These are phyloP conservation scores for Suhomyces panamericanus DNA, from an alignment of 1,139 yeast species.

Conservation along the genomic window DNA sequence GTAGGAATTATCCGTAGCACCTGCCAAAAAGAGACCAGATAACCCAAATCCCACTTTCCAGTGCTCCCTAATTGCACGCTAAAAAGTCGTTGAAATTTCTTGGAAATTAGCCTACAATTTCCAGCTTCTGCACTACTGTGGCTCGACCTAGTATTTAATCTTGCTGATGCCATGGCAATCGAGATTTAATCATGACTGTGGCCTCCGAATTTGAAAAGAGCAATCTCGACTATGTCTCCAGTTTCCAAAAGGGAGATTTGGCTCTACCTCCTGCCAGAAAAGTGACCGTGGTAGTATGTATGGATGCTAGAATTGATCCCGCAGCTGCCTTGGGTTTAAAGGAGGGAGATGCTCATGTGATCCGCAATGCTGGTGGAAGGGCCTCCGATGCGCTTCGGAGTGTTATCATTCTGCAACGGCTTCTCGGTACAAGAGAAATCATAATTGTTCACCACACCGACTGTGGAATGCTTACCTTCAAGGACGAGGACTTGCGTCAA, in stretches of 20 bases:
- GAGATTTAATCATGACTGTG: constrained; percentile 19
- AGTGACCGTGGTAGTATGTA: constrained; percentile 41
- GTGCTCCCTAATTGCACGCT: no score
- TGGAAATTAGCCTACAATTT: no score
- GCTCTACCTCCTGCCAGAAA: constrained; percentile 39
- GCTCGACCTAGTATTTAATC: neutral
- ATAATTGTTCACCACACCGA: constrained; percentile 44
- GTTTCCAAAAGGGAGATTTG: constrained; percentile 27
- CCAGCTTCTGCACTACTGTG: neutral
- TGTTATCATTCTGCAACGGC: constrained; percentile 37
- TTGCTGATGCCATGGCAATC: neutral
- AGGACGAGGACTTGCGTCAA: constrained; percentile 28
- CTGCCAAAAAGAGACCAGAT: no score
- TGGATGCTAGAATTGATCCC: constrained; percentile 49
- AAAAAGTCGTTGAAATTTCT: no score
- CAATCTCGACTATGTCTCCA: constrained; percentile 21
- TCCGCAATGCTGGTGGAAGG: constrained; percentile 48
- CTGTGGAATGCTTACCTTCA: constrained; percentile 46
- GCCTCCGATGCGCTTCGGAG: constrained; percentile 42
- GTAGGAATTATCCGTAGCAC: no score
- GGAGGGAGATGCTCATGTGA: constrained; percentile 48
- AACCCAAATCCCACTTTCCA: no score
- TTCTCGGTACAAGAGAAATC: constrained; percentile 40
- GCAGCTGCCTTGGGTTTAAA: constrained; percentile 40
- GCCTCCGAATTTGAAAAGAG: constrained; percentile 28